Percentiles rank a stretch among this genome's conserved stretches.
These are phyloP conservation scores for Lobosporangium transversale DNA, from an alignment of 192 early-diverging fungal genomes.

Conservation along the genomic window DNA sequence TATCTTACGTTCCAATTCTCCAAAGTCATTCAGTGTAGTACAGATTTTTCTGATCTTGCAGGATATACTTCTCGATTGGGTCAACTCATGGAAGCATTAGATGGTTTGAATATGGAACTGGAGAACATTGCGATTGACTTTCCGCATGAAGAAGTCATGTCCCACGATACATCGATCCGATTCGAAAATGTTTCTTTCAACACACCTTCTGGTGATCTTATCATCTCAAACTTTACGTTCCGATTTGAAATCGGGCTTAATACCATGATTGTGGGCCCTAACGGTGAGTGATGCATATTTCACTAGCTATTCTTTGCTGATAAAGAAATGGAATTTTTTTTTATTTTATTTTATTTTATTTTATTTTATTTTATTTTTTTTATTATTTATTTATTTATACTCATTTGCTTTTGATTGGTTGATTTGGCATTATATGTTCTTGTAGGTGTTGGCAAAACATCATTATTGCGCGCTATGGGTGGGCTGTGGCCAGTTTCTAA, in stretches of 20 bases:
- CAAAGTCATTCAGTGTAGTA: constrained; percentile 72
- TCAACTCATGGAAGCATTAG: constrained; percentile 80
- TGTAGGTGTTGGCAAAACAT: constrained; percentile 80
- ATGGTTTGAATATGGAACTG: constrained; percentile 59
- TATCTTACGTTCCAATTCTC: constrained; percentile 87
- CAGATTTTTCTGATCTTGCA: constrained; percentile 77
- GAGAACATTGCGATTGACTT: constrained; percentile 61
- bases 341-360: background rate
- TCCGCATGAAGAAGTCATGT: constrained; percentile 50
- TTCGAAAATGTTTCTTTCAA: constrained; percentile 36
- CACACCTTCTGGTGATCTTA: constrained; percentile 27
- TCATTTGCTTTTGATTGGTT: too few relatives aligned
- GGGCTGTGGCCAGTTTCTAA: constrained; percentile 74
- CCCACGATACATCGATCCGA: constrained; percentile 36
- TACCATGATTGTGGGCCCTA: constrained; percentile 77
- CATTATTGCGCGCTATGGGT: constrained; percentile 77
- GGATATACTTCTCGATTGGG: constrained; percentile 86
- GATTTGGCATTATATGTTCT: too few relatives aligned
- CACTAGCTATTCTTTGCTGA: background rate
- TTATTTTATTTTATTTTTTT: background rate
- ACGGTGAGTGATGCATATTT: constrained; percentile 62
- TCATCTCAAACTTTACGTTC: constrained; percentile 54
- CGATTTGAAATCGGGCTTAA: constrained; percentile 62
- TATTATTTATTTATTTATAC: too few relatives aligned
- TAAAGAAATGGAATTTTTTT: background rate